Base-by-base conservation (phyloP, 1,284 basidiomycete species). In the Marasmius oreades region DNA sequence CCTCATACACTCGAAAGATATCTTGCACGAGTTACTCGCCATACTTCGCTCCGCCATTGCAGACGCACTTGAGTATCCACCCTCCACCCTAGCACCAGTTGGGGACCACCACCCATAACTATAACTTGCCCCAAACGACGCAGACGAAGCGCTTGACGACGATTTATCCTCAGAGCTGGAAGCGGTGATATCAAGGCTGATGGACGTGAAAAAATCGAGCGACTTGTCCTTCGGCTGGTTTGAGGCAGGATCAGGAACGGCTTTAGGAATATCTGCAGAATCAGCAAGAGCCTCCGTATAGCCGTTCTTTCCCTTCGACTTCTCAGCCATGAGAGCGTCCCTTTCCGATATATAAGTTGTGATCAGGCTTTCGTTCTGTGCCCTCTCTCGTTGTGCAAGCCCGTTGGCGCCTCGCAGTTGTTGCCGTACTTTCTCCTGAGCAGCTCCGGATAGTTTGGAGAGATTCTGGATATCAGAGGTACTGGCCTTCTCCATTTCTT, bases 1-100 rank as follows among this genome's bases (percentile, higher is more conserved):
- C 18, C 48, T 10, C 48, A 51, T 51, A 22, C 48, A 51, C 48
- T 51, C 48, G 48, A 51, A 51, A 11, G 48, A 51, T 16, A 51
- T 34, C 48, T 51, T 51, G 23, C 23, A 26, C 26, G 48, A 51
- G 11, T 16, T 34, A 12, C 33, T 51, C 5, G 48, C 8, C 23
- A 51, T 47, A 23, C 45, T 47, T 22, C 8, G 36, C n/a, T n/a
- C n/a, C n/a, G n/a, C n/a, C n/a, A n/a, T 37, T 37, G 36, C 12
- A 37, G 12, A 37, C 12, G n/a, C 3, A n/a, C 12, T 2, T 37
- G 36, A 37, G 36, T n/a, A 37, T n/a, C 36, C 36, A 5, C 3
- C 36, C 23, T 51, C 16, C 8, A 28, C 10, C 2, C 12, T 16
- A 33, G 48, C 18, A 14, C 14, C 24, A 31, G 26, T 16, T 31